phyloP scores from a whole-genome alignment of 2,329 filamentous ascomycete genomes.

The Karstenula rhodostoma region DNA sequence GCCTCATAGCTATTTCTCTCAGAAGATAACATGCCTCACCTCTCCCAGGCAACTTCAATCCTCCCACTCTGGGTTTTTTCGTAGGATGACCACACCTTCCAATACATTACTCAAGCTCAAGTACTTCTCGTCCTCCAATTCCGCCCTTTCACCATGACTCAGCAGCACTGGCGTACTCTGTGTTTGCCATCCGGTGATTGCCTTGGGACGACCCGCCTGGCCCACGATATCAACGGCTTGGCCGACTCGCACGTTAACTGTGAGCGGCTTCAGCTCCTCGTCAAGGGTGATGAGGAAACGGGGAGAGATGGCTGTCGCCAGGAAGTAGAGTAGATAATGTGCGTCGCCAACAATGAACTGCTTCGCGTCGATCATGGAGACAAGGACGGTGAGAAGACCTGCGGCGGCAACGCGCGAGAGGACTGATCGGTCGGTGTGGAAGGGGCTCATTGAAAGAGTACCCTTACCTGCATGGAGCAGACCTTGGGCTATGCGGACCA shows the following conservation, averaged over 20 bases:
- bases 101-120: conserved; percentile 89
- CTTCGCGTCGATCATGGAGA: conserved; percentile 96
- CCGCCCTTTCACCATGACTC: conserved; percentile 92
- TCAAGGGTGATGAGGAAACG: conserved; percentile 96
- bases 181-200: conserved; percentile 99
- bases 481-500: conserved; percentile 98
- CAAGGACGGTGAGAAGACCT: conserved; percentile 86
- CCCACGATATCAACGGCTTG: conserved; percentile 98
- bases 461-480: conserved; percentile 99
- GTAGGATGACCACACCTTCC: conserved; percentile 93
- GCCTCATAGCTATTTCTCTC: background rate
- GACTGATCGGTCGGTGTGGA: conserved; percentile 97
- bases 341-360: conserved; percentile 75
- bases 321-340: conserved; percentile 97
- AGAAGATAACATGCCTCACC: background rate
- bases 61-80: conserved; percentile 69
- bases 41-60: conserved; percentile 35
- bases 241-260: conserved; percentile 94
- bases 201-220: conserved; percentile 96
- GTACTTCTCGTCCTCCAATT: conserved; percentile 98
- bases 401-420: conserved; percentile 90
- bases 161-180: conserved; percentile 98
- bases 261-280: conserved; percentile 90
- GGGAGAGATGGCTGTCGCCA: conserved; percentile 96
- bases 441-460: conserved; percentile 94